Base-by-base conservation (phyloP, 306 rosid species). In the Psophocarpus tetragonolobus region DNA sequence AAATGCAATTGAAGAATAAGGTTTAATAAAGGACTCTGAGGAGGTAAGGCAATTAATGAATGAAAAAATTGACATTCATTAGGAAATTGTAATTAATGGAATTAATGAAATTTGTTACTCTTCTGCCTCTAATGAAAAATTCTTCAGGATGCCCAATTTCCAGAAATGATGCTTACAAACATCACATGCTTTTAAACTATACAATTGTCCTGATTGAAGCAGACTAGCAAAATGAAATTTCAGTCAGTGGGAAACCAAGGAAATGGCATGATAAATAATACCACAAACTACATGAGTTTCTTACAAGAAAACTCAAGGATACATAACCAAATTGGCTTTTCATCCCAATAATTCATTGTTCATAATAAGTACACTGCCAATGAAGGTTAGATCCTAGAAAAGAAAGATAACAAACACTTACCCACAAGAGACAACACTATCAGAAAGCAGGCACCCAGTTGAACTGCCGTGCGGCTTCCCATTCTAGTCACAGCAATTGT, bases 401-500 rank as follows among this genome's bases (percentile, higher is more conserved):
- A 84, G 39, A 66, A 58, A 20, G 20, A 56, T 30, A 21, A 63
- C 0, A 75, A 21, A 68, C 30, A 81, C 97, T 87, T 82, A 92
- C 99, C 98, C 17, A 96, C 84, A 32, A 96, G 98, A 69, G 99
- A 96, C 87, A 92, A 62, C 68, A 91, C 86, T 47, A 96, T 92
- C 87, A 96, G 75, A 81, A 88, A 14, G 60, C 90, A 88, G 42
- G 99, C 99, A 36, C 99, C 99, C 27, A 96, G 79, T 84, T 90
- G 98, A 87, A 96, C 98, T 50, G 97, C 97, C 86, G 87, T 74
- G 66, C 98, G 99, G 82, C 99, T 96, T 87, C 99, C 99, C 98
- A 96, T 92, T 93, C 91, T 96, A 58, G 99, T 92, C 71, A 92
- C 98, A 35, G 99, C 99, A 85, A 96, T 87, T 48, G 99, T 96